A percentile compares a stretch with the other conserved stretches of the same genome.
phyloP scores from a whole-genome alignment of 2,329 filamentous ascomycete genomes.

The Epichloe sp. region DNA sequence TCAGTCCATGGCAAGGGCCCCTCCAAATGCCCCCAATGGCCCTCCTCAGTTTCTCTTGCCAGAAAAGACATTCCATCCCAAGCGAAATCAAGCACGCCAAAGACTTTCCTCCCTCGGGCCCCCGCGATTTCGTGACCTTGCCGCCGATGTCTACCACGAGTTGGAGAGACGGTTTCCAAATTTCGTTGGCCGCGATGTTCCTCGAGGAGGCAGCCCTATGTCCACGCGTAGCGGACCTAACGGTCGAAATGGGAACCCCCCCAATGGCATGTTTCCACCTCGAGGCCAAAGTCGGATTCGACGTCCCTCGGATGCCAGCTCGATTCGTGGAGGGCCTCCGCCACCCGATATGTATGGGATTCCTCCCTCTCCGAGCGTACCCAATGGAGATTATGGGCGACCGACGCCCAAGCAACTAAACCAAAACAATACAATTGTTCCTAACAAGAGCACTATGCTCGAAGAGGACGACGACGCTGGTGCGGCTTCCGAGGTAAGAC shows the following conservation, averaged over 20 bases:
- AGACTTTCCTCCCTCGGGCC: conserved; percentile 83
- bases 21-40: conserved; percentile 36
- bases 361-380: conserved; percentile 46
- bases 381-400: conserved; percentile 54
- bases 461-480: conserved; percentile 74
- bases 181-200: conserved; percentile 58
- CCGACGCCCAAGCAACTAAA: conserved; percentile 74
- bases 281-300: conserved; percentile 40
- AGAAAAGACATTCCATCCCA: conserved; percentile 86
- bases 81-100: conserved; percentile 93
- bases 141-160: conserved; percentile 93
- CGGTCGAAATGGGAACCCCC: conserved; percentile 48
- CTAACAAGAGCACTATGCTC: conserved; percentile 94
- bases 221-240: conserved; percentile 43
- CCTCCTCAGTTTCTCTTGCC: conserved; percentile 67
- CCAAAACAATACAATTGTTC: conserved; percentile 90
- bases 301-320: conserved; percentile 49
- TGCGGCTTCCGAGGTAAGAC: conserved; percentile 26
- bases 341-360: conserved; percentile 34
- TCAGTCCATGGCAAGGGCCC: conserved; percentile 50
- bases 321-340: conserved; percentile 34
- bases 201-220: conserved; percentile 55
- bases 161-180: conserved; percentile 79
- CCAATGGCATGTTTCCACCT: conserved; percentile 35
- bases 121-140: conserved; percentile 78